phyloP scores from a whole-genome alignment of 2,329 filamentous ascomycete genomes.

The Paecilomyces dactylethromorphus region DNA sequence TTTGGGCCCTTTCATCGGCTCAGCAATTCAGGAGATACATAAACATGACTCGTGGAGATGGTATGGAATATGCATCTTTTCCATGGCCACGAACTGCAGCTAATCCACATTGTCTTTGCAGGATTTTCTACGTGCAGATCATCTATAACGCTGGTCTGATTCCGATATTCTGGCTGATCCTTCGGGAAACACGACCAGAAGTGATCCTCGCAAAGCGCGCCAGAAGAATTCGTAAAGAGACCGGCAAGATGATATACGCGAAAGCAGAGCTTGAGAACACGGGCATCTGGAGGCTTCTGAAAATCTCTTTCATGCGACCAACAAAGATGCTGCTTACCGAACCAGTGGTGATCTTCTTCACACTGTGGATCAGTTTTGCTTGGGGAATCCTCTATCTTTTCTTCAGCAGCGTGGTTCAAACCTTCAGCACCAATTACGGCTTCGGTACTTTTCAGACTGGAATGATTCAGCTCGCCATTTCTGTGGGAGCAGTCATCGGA shows the following conservation, averaged over 20 bases:
- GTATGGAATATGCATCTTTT: slow-evolving; percentile 16
- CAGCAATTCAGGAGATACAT: slow-evolving; percentile 29
- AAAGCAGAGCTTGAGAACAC: not conserved
- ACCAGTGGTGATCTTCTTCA: slow-evolving; percentile 38
- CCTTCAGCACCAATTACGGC: slow-evolving; percentile 31
- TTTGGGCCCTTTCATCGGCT: slow-evolving; percentile 40
- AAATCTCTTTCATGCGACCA: slow-evolving; percentile 34
- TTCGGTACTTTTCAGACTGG: slow-evolving; percentile 29
- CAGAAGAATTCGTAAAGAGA: slow-evolving; percentile 30
- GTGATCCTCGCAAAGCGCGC: slow-evolving; percentile 37
- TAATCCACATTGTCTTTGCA: slow-evolving; percentile 8
- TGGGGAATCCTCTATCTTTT: slow-evolving; percentile 40
- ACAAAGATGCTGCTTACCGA: slow-evolving; percentile 35
- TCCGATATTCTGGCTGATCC: slow-evolving; percentile 35
- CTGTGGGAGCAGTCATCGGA: slow-evolving; percentile 36
- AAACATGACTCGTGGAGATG: slow-evolving; percentile 34
- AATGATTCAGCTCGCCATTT: slow-evolving; percentile 36
- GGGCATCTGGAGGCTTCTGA: slow-evolving; percentile 11
- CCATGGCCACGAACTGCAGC: not conserved
- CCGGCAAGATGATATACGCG: slow-evolving; percentile 13
- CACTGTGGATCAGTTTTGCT: slow-evolving; percentile 39
- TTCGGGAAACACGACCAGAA: slow-evolving; percentile 36
- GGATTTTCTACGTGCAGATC: slow-evolving; percentile 42
- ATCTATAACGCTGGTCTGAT: slow-evolving; percentile 37
- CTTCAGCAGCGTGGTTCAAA: slow-evolving; percentile 35